phyloP scores from a whole-genome alignment of 305 asterid genomes.

The Fraxinus angustifolia region DNA sequence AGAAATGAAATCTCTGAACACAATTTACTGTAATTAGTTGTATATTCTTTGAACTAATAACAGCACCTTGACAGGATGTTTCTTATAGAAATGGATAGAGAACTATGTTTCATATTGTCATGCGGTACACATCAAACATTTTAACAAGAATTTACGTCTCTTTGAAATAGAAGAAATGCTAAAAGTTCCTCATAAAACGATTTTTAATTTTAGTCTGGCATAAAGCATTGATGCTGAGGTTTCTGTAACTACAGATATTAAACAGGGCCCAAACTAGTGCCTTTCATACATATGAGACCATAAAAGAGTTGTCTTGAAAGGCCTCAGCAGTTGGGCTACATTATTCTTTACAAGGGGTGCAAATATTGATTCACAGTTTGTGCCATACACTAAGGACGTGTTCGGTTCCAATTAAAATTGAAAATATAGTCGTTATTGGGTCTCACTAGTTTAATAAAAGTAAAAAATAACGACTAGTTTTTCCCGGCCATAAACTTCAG shows the following conservation, averaged over 20 bases:
- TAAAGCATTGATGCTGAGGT: not conserved
- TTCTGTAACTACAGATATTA: not conserved
- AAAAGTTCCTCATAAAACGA: not conserved
- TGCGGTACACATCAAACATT: not conserved
- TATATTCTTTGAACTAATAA: not conserved
- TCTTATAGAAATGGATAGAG: not conserved
- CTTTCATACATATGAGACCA: constrained; percentile 5
- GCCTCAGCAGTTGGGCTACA: not conserved
- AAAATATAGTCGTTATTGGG: no score
- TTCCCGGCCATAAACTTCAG: no score
- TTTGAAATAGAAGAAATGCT: not conserved
- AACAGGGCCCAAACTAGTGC: not conserved
- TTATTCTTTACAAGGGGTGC: not conserved
- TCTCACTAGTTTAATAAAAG: no score
- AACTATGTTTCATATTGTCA: not conserved
- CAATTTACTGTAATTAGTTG: not conserved
- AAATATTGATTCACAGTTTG: not conserved
- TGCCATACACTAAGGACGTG: not conserved
- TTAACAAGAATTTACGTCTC: not conserved
- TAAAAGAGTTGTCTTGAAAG: not conserved
- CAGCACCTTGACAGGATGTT: not conserved
- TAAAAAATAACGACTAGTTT: no score
- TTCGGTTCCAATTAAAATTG: no score
- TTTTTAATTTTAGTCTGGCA: not conserved
- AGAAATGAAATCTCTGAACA: not conserved